Evolutionary conservation across 345 rosid genomes (phyloP).

Genomic region (Passiflora organensis): DNA sequence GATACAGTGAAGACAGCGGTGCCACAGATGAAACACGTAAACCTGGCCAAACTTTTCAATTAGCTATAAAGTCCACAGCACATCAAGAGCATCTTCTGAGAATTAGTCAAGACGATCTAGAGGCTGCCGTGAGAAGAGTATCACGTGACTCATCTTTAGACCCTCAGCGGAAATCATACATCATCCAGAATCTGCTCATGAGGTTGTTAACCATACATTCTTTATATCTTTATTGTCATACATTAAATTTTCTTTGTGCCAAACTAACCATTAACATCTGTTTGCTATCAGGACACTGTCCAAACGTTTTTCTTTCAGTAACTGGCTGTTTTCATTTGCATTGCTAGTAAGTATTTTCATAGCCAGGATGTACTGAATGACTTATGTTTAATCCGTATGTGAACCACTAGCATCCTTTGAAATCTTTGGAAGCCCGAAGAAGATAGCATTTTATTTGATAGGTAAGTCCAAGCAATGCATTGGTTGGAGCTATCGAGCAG

Average conservation of each 20-base stretch:
- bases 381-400: neutral
- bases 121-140: conserved; percentile 59
- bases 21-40: conserved; percentile 8
- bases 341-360: neutral
- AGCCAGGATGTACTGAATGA: neutral
- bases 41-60: conserved; percentile 22
- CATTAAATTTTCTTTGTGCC: no score
- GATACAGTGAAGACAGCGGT: conserved; percentile 17
- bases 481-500: neutral
- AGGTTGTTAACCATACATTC: conserved; percentile 36
- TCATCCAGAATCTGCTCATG: conserved; percentile 66
- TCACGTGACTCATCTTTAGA: conserved; percentile 62
- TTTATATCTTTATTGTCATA: no score
- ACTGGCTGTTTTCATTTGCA: neutral
- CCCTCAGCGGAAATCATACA: conserved; percentile 48
- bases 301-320: no score
- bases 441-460: neutral
- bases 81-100: conserved; percentile 30
- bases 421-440: neutral
- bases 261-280: no score
- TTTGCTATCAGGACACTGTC: no score
- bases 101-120: conserved; percentile 60
- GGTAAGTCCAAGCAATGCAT: neutral
- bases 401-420: neutral
- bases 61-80: conserved; percentile 23